A percentile compares a stretch with the other conserved stretches of the same genome.
Evolutionary conservation across 164 flowering plant species (phyloP).

Genomic region (Magnolia changhungtana): DNA sequence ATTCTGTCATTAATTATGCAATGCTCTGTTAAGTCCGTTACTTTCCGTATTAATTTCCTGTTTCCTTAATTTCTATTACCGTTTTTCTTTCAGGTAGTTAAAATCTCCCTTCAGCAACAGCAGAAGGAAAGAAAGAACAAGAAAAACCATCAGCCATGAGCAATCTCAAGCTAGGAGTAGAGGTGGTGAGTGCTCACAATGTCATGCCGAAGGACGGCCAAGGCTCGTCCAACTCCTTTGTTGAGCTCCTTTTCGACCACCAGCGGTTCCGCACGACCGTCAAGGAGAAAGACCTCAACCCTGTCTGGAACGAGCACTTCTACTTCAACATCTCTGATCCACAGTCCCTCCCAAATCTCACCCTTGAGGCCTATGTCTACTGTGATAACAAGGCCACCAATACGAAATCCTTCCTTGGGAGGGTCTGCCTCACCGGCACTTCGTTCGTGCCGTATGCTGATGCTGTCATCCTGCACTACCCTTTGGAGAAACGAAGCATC

Average conservation of each 20-base stretch:
- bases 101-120: constrained; percentile 4
- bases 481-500: constrained; percentile 69
- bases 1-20: neutral
- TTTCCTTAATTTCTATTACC: neutral
- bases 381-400: constrained; percentile 38
- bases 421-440: constrained; percentile 59
- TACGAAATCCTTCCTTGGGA: constrained; percentile 73
- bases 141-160: constrained; percentile 29
- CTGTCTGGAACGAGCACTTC: constrained; percentile 89
- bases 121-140: neutral
- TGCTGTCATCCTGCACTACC: constrained; percentile 77
- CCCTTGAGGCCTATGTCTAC: constrained; percentile 67
- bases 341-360: constrained; percentile 47
- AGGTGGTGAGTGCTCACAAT: constrained; percentile 76
- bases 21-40: neutral
- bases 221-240: constrained; percentile 70
- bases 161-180: constrained; percentile 82
- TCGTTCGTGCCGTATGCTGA: constrained; percentile 82
- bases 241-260: constrained; percentile 78
- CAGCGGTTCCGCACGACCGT: constrained; percentile 70
- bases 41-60: neutral
- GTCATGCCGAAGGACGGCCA: constrained; percentile 87
- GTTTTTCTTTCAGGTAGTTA: constrained; percentile 1
- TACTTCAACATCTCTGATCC: constrained; percentile 85
- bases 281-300: constrained; percentile 86